Evolutionary conservation across 345 rosid genomes (phyloP), one percentile per base, ranked within the genome.

Genomic region (Salix arbutifolia): DNA sequence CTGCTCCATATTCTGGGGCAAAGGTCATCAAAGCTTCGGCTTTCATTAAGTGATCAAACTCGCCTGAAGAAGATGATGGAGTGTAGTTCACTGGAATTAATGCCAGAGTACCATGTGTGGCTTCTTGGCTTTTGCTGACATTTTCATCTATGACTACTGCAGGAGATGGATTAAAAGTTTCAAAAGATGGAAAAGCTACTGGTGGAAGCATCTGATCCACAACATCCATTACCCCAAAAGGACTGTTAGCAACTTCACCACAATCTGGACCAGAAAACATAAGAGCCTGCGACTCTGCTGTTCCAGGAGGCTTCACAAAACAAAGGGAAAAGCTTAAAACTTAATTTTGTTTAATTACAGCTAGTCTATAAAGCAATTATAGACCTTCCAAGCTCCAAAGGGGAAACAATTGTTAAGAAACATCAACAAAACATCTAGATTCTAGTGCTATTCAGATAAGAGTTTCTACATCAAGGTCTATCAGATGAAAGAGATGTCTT

Each of bases 1-100:
- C 97, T 46, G 98, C 98, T 71, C 96, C 98, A 89, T 92, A 96
- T 83, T 96, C 99, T 17, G 91, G 89, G 77, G 99, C 96, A 87
- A 92, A 93, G 13, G 97, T 90, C 96, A 96, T 87, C 85, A 91
- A 78, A 73, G 99, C 99, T 88, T 96, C 99, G 30, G 94, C 97
- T 87, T 91, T 96, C 72, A 93, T 83, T 84, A 96, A 86, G 84
- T 93, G 91, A 88, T 96, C 97, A 72, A 96, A 96, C 90, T 96
- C 97, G 48, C 96, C 82, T 35, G 76, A 78, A 33, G 81, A 85
- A 76, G 87, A 78, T 79, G 79, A 81, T 50, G 88, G 83, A 77
- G 87, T 79, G 46, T 74, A 87, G 81, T 76, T 87, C 58, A 74
- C 64, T 70, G 90, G 87, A 83, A 82, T 89, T 76, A 90, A 81